Percentiles rank a stretch among this genome's conserved stretches.
Conservation (phyloP, 2,329 filamentous ascomycete genomes). For the Fusarium palustre region DNA sequence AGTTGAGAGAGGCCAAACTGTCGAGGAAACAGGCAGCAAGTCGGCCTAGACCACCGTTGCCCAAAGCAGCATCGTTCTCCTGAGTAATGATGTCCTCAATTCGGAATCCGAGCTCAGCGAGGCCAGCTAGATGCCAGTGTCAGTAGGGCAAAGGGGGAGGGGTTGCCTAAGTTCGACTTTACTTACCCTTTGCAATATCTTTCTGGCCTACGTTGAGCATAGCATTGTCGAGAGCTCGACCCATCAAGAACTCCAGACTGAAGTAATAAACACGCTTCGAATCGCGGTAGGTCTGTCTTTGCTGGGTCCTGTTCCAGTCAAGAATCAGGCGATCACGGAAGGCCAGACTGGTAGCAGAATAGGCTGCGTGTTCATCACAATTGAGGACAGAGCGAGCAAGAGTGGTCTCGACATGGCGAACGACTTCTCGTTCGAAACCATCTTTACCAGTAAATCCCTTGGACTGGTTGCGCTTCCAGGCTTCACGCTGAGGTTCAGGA, state of each 20-base stretch:
- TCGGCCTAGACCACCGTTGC: slow-evolving; percentile 94
- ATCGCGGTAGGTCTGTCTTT: slow-evolving; percentile 90
- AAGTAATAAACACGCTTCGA: slow-evolving; percentile 97
- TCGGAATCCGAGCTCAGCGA: slow-evolving; percentile 91
- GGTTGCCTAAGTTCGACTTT: neutral
- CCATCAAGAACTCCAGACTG: slow-evolving; percentile 98
- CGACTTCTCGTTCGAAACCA: slow-evolving; percentile 86
- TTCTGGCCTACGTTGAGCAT: slow-evolving; percentile 97
- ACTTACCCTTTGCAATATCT: slow-evolving; percentile 79
- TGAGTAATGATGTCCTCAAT: slow-evolving; percentile 96
- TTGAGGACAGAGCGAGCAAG: slow-evolving; percentile 97
- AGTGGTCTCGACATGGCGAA: slow-evolving; percentile 95
- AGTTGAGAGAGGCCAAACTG: slow-evolving; percentile 93
- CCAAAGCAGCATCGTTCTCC: slow-evolving; percentile 95
- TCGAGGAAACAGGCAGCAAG: slow-evolving; percentile 97
- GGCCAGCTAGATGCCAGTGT: slow-evolving; percentile 70
- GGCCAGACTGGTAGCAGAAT: slow-evolving; percentile 89
- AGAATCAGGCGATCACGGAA: slow-evolving; percentile 93
- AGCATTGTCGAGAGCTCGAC: slow-evolving; percentile 94
- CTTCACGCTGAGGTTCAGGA: slow-evolving; percentile 86
- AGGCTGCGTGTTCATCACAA: slow-evolving; percentile 94
- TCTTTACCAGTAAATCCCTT: slow-evolving; percentile 81
- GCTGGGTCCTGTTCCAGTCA: slow-evolving; percentile 98
- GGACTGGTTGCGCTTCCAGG: slow-evolving; percentile 75
- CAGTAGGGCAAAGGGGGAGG: neutral